Evolutionary conservation across 192 early-diverging fungal genomes (phyloP), one percentile per base, ranked within the genome.

Genomic region (Chytriomyces sp.): DNA sequence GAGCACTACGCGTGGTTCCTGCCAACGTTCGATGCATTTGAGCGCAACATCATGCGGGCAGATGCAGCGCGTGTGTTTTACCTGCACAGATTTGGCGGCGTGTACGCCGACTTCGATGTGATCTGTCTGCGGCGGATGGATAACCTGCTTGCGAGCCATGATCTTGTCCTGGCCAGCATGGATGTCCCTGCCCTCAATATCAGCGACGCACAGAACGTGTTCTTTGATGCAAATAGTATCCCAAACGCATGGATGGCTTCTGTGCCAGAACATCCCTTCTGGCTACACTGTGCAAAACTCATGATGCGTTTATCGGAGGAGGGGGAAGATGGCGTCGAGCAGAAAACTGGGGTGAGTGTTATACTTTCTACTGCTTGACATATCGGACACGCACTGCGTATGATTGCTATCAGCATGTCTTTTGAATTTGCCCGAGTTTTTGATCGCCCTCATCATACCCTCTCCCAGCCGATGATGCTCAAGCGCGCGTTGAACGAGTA

Each of bases 231-330:
- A 59, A 63, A 84, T 64, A n/a, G 72, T 28, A 53, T 84, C 45
- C 83, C 83, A 6, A 84, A 83, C 50, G 83, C 83, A 57, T 84
- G 78, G 79, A 72, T 84, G 78, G 83, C 83, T 49, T 62, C 64
- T 35, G 48, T 35, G 20, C 82, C 82, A 48, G 83, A 79, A 2
- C 83, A 84, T 61, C 69, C 81, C n/a, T 84, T 84, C 50, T 84
- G 83, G 82, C 20, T 84, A 61, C 67, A 66, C 35, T 46, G 69
- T 13, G 60, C 77, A 7, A 18, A 76, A 26, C 45, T 64, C 28
- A 77, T 84, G 60, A 47, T 79, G 71, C 45, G 67, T 18, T 23
- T 50, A 16, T 45, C 60, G 20, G 67, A 77, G 18, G 60, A 79
- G 7, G 24, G 43, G 63, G 65, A 50, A 10, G 61, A 67, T 23